A percentile compares a stretch with the other conserved stretches of the same genome.
These are phyloP conservation scores for Schwanniomyces polymorphus DNA, from an alignment of 805 yeast species.

Conservation along the genomic window DNA sequence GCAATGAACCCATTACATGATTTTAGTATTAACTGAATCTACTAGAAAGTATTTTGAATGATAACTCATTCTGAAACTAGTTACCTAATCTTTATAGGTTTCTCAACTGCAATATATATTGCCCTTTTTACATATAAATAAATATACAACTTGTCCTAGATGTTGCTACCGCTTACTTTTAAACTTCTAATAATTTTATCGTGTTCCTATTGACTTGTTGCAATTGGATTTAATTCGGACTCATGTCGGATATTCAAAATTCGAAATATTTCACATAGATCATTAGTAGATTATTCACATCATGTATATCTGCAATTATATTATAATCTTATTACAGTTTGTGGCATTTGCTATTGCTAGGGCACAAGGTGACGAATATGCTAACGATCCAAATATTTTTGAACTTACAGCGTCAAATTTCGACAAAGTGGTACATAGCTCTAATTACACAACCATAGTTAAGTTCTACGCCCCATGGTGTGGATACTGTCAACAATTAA, in stretches of 20 bases:
- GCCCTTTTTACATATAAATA: no score
- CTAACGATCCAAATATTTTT: constrained; percentile 43
- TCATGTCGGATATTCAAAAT: neutral
- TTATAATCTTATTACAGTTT: neutral
- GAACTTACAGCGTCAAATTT: constrained; percentile 62
- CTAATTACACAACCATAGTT: constrained; percentile 79
- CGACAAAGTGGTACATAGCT: constrained; percentile 59
- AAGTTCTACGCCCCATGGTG: constrained; percentile 99
- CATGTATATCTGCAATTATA: constrained; percentile 1
- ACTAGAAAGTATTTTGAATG: no score
- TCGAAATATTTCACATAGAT: neutral
- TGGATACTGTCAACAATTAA: constrained; percentile 81
- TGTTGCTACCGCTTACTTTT: no score
- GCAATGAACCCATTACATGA: neutral
- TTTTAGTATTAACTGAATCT: neutral
- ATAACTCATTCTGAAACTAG: no score
- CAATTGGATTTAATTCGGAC: no score
- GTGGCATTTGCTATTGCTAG: neutral
- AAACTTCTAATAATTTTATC: no score
- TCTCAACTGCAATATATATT: no score
- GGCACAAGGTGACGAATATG: constrained; percentile 28
- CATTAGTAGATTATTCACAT: neutral
- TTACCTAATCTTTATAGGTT: no score
- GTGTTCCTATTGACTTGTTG: no score
- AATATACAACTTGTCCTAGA: no score